These are phyloP conservation scores for Penicillium argentinense DNA, from an alignment of 495 filamentous ascomycete species.

Conservation along the genomic window DNA sequence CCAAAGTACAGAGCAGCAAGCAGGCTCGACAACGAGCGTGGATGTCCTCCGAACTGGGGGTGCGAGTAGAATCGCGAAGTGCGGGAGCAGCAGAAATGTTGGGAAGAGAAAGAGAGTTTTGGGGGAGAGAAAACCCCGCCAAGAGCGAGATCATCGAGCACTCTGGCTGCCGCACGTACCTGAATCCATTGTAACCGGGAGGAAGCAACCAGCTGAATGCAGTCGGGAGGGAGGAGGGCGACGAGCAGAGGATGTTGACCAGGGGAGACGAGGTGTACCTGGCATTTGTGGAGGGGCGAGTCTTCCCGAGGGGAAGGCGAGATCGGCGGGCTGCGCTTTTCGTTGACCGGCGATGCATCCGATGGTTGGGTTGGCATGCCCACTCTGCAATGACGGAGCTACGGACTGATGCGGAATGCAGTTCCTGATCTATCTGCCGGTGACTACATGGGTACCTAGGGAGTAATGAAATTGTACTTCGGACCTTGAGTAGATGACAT, in stretches of 20 bases:
- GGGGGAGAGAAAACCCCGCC: neutral
- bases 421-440: too few relatives aligned
- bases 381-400: too few relatives aligned
- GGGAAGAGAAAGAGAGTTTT: neutral
- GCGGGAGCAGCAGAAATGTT: neutral
- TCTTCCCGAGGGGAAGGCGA: constrained; percentile 9
- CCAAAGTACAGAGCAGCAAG: neutral
- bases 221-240: neutral
- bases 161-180: neutral
- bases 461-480: too few relatives aligned
- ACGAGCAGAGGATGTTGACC: neutral
- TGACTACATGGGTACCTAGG: too few relatives aligned
- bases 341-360: neutral
- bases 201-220: neutral
- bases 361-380: too few relatives aligned
- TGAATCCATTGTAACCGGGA: neutral
- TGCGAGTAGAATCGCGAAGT: neutral
- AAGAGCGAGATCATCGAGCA: neutral
- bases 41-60: too few relatives aligned
- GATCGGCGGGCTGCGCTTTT: constrained; percentile 6
- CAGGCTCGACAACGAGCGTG: too few relatives aligned
- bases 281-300: constrained; percentile 1
- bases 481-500: neutral
- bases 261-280: neutral
- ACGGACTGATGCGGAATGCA: constrained; percentile 1